phyloP scores from a whole-genome alignment of 306 rosid genomes.

The Castanospermum australe region DNA sequence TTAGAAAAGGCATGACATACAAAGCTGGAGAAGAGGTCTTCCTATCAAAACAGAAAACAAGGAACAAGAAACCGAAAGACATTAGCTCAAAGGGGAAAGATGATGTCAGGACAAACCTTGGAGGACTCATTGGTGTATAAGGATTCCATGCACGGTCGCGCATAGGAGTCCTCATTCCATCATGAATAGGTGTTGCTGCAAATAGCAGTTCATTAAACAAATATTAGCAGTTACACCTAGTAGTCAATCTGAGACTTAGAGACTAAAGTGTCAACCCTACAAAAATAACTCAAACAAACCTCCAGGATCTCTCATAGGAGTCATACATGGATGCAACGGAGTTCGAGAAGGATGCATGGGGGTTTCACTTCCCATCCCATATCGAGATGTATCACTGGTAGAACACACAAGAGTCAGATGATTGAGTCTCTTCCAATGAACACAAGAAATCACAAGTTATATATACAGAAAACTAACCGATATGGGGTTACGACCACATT shows the following conservation, averaged over 20 bases:
- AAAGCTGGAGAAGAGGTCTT: neutral
- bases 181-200: slow-evolving; percentile 95
- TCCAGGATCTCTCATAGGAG: slow-evolving; percentile 96
- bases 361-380: slow-evolving; percentile 97
- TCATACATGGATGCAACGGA: slow-evolving; percentile 97
- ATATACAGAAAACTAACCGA: slow-evolving; percentile 56
- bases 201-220: slow-evolving; percentile 21
- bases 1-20: neutral
- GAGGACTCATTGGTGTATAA: slow-evolving; percentile 94
- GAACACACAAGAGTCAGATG: slow-evolving; percentile 12
- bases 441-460: slow-evolving; percentile 4
- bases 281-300: slow-evolving; percentile 52
- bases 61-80: neutral
- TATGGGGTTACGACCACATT: slow-evolving; percentile 79
- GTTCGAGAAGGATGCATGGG: slow-evolving; percentile 99
- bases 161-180: slow-evolving; percentile 99
- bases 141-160: slow-evolving; percentile 99
- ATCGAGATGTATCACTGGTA: slow-evolving; percentile 72
- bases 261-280: neutral
- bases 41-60: neutral
- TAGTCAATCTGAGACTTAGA: neutral
- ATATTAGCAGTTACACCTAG: neutral
- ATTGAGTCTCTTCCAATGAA: neutral
- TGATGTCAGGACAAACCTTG: slow-evolving; percentile 56
- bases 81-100: neutral